These are phyloP conservation scores for Neospermospora avenae DNA, from an alignment of 2,329 filamentous ascomycete genomes.

Conservation along the genomic window DNA sequence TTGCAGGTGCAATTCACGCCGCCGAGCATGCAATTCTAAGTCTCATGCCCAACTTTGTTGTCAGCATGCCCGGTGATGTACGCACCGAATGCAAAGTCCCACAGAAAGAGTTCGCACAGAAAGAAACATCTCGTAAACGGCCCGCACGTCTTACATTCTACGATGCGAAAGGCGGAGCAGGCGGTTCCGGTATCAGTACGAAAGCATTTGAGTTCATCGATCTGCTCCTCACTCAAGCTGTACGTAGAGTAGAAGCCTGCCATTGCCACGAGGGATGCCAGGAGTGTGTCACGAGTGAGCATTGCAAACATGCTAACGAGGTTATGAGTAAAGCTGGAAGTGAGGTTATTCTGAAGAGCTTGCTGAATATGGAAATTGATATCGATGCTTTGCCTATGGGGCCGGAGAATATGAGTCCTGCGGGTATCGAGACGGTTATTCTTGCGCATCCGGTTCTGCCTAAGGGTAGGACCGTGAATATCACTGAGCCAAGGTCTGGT, in stretches of 20 bases:
- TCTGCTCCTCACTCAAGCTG: conserved; percentile 69
- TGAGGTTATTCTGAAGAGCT: conserved; percentile 71
- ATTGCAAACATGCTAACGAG: conserved; percentile 81
- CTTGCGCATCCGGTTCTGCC: conserved; percentile 61
- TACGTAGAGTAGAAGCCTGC: conserved; percentile 73
- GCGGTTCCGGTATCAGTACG: conserved; percentile 80
- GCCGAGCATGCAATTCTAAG: conserved; percentile 88
- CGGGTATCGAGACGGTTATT: conserved; percentile 79
- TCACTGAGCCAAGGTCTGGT: conserved; percentile 26
- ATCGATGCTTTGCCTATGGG: conserved; percentile 84
- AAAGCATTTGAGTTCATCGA: conserved; percentile 95
- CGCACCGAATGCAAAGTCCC: conserved; percentile 91
- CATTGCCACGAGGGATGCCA: conserved; percentile 76
- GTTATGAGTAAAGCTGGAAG: conserved; percentile 93
- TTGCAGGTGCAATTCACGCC: conserved; percentile 88
- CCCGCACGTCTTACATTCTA: conserved; percentile 91
- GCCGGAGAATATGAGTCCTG: conserved; percentile 65
- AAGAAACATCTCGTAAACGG: conserved; percentile 69
- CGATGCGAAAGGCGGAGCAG: conserved; percentile 84
- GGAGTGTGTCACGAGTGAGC: conserved; percentile 83
- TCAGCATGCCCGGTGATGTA: conserved; percentile 86
- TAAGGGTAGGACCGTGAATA: conserved; percentile 23
- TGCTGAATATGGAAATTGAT: conserved; percentile 76
- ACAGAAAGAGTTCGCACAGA: conserved; percentile 78
- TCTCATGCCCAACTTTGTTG: conserved; percentile 85